These are phyloP conservation scores for Fallopia convolvulus DNA, from an alignment of 148 eudicot species.

Conservation along the genomic window DNA sequence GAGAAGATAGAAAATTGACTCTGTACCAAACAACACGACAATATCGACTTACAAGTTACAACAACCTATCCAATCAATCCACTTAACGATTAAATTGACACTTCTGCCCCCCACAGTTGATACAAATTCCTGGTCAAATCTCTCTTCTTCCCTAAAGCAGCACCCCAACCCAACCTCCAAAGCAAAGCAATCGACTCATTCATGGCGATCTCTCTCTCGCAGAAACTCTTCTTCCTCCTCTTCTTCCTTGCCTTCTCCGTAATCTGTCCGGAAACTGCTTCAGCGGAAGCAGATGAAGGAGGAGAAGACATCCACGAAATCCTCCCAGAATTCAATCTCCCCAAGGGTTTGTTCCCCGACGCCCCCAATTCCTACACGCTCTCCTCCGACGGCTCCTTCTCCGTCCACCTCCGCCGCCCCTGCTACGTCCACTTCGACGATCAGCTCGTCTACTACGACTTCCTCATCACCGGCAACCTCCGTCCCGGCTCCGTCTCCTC, in stretches of 20 bases:
- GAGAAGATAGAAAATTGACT: neutral
- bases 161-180: neutral
- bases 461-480: constrained; percentile 42
- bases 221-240: constrained; percentile 14
- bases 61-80: neutral
- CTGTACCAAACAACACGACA: neutral
- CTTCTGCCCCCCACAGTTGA: neutral
- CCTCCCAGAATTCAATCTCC: constrained; percentile 57
- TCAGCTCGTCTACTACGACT: constrained; percentile 58
- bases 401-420: constrained; percentile 32
- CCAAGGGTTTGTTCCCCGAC: constrained; percentile 58
- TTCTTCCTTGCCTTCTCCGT: constrained; percentile 16
- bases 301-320: constrained; percentile 61
- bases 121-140: neutral
- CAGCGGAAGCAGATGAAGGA: neutral
- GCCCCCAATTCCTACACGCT: constrained; percentile 53
- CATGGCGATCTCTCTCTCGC: constrained; percentile 13
- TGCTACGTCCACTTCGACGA: constrained; percentile 64
- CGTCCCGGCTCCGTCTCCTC: constrained; percentile 41
- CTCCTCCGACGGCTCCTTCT: constrained; percentile 45
- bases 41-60: neutral
- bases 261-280: constrained; percentile 15
- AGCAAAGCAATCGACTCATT: neutral
- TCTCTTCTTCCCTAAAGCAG: neutral
- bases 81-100: neutral